Percentiles rank a stretch among this genome's conserved stretches.
phyloP scores from a whole-genome alignment of 2,329 filamentous ascomycete genomes.

The Biscogniauxia mediterranea region DNA sequence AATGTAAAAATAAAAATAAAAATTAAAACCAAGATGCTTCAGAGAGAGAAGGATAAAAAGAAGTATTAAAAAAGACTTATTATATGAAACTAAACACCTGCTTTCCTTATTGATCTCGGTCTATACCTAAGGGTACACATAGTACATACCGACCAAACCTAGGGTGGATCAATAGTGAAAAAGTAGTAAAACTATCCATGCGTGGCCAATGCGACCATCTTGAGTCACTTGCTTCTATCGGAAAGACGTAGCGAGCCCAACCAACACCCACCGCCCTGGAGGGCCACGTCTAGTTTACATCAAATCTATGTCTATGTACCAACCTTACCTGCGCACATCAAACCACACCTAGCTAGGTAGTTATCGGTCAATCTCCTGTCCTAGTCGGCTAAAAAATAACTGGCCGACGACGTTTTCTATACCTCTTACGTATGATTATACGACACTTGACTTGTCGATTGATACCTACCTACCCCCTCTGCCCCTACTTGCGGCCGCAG shows the following conservation, averaged over 20 bases:
- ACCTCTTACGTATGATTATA: neutral
- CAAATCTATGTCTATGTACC: neutral
- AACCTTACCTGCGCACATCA: neutral
- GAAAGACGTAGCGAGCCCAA: conserved; percentile 3
- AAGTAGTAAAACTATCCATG: neutral
- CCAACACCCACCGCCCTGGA: neutral
- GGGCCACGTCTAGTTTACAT: too few relatives aligned
- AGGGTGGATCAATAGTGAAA: neutral
- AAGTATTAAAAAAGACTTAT: too few relatives aligned
- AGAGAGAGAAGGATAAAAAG: too few relatives aligned
- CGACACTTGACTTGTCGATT: too few relatives aligned
- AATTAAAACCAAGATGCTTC: too few relatives aligned
- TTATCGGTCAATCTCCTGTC: neutral
- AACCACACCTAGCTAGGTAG: neutral
- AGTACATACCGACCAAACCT: too few relatives aligned
- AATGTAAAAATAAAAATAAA: too few relatives aligned
- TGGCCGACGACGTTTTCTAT: neutral
- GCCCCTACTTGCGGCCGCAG: too few relatives aligned
- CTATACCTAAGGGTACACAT: neutral
- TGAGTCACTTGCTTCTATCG: conserved; percentile 4
- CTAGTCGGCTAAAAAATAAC: neutral
- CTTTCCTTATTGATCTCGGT: neutral
- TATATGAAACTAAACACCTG: neutral
- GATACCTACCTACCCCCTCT: too few relatives aligned
- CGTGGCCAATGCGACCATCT: neutral